phyloP scores from a whole-genome alignment of 2,329 filamentous ascomycete genomes.

The Sporothrix brunneoviolacea region DNA sequence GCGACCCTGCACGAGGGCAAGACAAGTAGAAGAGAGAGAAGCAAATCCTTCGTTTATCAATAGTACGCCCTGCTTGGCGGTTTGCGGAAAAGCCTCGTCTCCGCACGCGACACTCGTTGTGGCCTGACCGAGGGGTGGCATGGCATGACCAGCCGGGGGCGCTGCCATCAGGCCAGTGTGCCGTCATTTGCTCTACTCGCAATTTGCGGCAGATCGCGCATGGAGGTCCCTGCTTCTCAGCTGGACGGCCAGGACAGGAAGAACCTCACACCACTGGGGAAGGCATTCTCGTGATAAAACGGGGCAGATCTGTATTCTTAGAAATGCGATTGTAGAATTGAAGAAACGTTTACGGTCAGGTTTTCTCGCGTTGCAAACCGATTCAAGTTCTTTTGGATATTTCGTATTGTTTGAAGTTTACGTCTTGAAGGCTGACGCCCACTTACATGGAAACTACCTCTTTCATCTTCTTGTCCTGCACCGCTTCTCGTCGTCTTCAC shows the following conservation, averaged over 20 bases:
- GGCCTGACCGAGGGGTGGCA: slow-evolving; percentile 2
- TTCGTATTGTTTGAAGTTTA: too few relatives aligned
- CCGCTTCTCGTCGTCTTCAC: too few relatives aligned
- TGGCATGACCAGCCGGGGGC: background rate
- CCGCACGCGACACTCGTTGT: background rate
- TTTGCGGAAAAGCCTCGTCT: background rate
- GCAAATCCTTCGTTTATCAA: background rate
- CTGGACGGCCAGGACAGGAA: background rate
- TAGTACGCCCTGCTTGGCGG: background rate
- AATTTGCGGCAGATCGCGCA: too few relatives aligned
- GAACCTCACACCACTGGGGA: background rate
- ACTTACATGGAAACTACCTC: too few relatives aligned
- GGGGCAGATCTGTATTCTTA: background rate
- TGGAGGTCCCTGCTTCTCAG: too few relatives aligned
- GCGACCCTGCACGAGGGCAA: background rate
- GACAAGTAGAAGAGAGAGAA: background rate
- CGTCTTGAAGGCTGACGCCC: too few relatives aligned
- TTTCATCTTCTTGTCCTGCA: too few relatives aligned
- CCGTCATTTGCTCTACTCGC: background rate
- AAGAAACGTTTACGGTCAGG: too few relatives aligned
- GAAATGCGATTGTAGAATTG: too few relatives aligned
- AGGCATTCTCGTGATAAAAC: background rate
- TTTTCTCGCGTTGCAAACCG: too few relatives aligned
- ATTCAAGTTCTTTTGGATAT: too few relatives aligned
- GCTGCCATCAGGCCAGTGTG: slow-evolving; percentile 6